A percentile compares a stretch with the other conserved stretches of the same genome.
phyloP scores from a whole-genome alignment of 345 rosid genomes.

The Stellera chamaejasme region DNA sequence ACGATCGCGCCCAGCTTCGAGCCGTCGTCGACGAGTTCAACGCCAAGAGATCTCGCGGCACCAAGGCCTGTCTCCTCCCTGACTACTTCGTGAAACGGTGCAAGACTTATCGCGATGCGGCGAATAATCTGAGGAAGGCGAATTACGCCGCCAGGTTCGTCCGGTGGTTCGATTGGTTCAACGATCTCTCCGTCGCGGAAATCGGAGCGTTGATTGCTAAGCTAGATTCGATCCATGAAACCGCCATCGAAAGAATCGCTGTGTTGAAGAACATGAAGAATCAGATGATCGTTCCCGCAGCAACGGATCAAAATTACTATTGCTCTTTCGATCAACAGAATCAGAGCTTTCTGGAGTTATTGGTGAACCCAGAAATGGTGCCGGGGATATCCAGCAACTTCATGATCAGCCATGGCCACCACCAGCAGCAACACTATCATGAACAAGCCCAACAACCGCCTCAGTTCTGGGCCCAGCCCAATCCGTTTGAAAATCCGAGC shows the following conservation, averaged over 20 bases:
- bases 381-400: too few species aligned
- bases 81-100: not conserved
- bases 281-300: not conserved
- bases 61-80: not conserved
- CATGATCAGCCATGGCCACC: too few species aligned
- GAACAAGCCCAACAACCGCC: too few species aligned
- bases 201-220: not conserved
- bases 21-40: conserved; percentile 19
- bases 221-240: not conserved
- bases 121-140: not conserved
- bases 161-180: conserved; percentile 5
- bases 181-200: not conserved
- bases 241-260: not conserved
- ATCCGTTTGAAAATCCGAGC: not conserved
- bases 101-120: conserved; percentile 2
- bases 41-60: conserved; percentile 5
- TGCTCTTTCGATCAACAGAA: too few species aligned
- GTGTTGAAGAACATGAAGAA: conserved; percentile 2
- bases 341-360: too few species aligned
- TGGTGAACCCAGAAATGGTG: too few species aligned
- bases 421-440: not conserved
- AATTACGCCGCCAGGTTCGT: conserved; percentile 3
- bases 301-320: too few species aligned
- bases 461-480: not conserved
- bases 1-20: conserved; percentile 13